Conservation (phyloP, 169 alveolate genomes). For the Perkinsus olseni region DNA sequence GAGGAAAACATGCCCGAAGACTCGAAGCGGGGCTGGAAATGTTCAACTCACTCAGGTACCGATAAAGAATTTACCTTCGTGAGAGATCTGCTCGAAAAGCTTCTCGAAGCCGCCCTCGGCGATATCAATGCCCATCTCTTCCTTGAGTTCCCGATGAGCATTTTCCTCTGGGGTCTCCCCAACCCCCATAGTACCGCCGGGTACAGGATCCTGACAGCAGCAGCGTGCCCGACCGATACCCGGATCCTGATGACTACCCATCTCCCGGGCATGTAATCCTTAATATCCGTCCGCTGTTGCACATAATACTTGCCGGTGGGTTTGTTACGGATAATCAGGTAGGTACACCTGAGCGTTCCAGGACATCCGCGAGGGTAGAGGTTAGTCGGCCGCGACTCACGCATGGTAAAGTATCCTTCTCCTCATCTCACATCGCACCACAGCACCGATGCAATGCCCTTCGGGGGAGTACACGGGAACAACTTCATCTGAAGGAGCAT, state of each 20-base stretch:
- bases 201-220: neutral
- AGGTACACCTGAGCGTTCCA: neutral
- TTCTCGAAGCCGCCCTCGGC: neutral
- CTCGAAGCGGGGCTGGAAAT: neutral
- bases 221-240: neutral
- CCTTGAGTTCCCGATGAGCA: neutral
- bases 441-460: neutral
- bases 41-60: neutral
- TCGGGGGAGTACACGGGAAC: neutral
- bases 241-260: neutral
- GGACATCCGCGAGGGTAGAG: too few species aligned
- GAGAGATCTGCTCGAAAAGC: neutral
- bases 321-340: neutral
- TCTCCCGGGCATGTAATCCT: neutral
- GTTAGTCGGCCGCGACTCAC: neutral
- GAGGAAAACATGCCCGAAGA: neutral
- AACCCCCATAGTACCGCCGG: neutral
- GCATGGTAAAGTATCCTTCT: neutral
- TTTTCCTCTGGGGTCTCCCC: neutral
- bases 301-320: neutral
- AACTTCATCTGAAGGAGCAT: neutral
- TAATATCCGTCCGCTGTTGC: neutral
- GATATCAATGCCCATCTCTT: neutral
- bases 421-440: neutral
- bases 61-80: neutral